phyloP scores from a whole-genome alignment of 768 basidiomycete genomes.

The Mycena capillaripes region DNA sequence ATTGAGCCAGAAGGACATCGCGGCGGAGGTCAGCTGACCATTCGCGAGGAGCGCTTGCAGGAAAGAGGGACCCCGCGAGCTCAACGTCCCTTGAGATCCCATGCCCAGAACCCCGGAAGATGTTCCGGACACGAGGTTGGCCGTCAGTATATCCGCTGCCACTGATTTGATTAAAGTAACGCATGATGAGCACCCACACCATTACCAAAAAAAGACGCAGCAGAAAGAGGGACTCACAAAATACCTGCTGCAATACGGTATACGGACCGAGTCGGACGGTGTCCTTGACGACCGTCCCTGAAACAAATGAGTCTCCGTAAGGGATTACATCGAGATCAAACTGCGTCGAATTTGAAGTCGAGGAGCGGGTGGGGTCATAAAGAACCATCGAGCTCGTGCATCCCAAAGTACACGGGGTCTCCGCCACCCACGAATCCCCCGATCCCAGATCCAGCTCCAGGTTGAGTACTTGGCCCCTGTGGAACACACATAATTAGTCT shows the following conservation, averaged over 20 bases:
- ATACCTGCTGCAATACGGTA: not conserved
- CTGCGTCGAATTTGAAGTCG: not conserved
- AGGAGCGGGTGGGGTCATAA: not conserved
- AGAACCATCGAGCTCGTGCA: no score
- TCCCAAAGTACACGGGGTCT: not conserved
- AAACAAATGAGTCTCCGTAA: not conserved
- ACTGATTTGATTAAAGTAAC: not conserved
- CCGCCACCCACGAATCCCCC: slow-evolving; percentile 1
- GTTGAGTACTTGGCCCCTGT: not conserved
- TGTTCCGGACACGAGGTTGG: not conserved
- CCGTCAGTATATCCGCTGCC: not conserved
- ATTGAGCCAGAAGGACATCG: not conserved
- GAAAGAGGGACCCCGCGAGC: not conserved
- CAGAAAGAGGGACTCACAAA: not conserved
- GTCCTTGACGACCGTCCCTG: not conserved
- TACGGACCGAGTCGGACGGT: not conserved
- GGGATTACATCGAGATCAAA: not conserved
- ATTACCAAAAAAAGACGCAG: not conserved
- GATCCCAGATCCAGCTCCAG: not conserved
- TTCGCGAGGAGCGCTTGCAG: not conserved
- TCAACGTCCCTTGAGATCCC: not conserved
- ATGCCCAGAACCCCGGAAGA: not conserved
- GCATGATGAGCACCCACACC: not conserved
- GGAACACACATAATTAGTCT: no score
- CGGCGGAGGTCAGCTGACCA: not conserved